Evolutionary conservation across 2,329 filamentous ascomycete genomes (phyloP), one percentile per base, ranked within the genome.

Genomic region (Aspergillus hiratsukae): DNA sequence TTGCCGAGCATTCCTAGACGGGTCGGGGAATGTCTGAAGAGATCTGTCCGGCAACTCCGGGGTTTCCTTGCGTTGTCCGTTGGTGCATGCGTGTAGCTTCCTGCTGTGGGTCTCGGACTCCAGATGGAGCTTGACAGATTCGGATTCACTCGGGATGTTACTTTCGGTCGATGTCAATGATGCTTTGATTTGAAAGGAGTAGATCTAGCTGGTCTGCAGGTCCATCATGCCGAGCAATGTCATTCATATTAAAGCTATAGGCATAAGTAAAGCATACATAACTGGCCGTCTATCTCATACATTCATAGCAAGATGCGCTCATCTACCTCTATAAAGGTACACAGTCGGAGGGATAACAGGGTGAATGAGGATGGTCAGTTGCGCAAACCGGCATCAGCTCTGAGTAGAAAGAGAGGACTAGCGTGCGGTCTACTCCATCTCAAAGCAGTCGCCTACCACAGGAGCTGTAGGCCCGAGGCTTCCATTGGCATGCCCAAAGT

Each of bases 401-500:
- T 17, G 31, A 17, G 31, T 35, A 35, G 31, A 17, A 35, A 17
- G 31, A 37, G 7, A 7, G 14, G 5, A n/a, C 2, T 17, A 17
- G 31, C 14, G 31, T 37, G 31, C 31, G 14, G 31, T 27, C 55
- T 54, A 60, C 41, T 56, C 55, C 48, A 60, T 49, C 43, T 56
- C 57, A 28, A 19, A 5, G 9, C 6, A 54, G 10, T n/a, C 52
- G 27, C 28, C 19, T 27, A 7, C 11, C 14, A 19, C 25, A 43
- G 4, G 14, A 28, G 48, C n/a, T 56, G 49, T 6, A 61, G 40
- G 31, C 51, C 60, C 41, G 45, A 56, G n/a, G 50, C 56, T 49
- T 52, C 62, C 53, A 58, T 60, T 65, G 58, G 69, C 58, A 55
- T 71, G 65, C 56, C 72, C 68, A 58, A 82, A 85, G 62, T 96